Conservation (phyloP, 2,329 filamentous ascomycete genomes). For the Neofusicoccum parvum region DNA sequence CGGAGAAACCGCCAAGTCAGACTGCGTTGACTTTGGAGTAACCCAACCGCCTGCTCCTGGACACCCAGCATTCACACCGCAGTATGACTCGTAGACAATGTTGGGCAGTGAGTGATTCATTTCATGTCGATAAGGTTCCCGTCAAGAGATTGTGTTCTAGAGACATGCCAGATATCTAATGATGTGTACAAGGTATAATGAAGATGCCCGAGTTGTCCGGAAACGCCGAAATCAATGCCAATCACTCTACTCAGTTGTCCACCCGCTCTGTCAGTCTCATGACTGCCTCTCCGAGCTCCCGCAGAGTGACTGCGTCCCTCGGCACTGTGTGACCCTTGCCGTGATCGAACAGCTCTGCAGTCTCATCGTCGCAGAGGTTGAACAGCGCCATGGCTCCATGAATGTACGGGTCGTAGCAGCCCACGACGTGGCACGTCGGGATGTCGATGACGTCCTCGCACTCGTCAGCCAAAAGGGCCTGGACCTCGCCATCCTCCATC, state of each 20-base stretch:
- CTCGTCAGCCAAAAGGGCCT: conserved; percentile 43
- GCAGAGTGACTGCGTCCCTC: conserved; percentile 33
- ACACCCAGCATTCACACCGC: not conserved
- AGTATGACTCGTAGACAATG: not conserved
- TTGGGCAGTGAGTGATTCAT: not conserved
- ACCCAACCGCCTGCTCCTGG: not conserved
- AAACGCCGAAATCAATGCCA: not conserved
- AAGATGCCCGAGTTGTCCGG: not conserved
- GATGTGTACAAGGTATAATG: not conserved
- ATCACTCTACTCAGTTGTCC: not conserved
- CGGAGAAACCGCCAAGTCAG: not conserved
- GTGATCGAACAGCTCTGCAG: conserved; percentile 64
- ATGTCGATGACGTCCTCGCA: conserved; percentile 43
- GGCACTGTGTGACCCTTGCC: conserved; percentile 67
- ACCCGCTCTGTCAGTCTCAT: conserved; percentile 29
- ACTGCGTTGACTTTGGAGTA: not conserved
- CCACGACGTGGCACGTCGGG: conserved; percentile 44
- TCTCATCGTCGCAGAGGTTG: conserved; percentile 63
- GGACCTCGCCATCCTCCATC: conserved; percentile 29
- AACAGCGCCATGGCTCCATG: conserved; percentile 63
- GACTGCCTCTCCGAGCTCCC: conserved; percentile 34
- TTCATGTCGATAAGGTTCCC: not conserved
- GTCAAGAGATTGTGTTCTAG: not conserved
- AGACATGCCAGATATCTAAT: conserved; percentile 1
- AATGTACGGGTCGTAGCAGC: conserved; percentile 59